Base-by-base conservation (phyloP, 495 filamentous ascomycete species). In the Pyrenula massariospora region DNA sequence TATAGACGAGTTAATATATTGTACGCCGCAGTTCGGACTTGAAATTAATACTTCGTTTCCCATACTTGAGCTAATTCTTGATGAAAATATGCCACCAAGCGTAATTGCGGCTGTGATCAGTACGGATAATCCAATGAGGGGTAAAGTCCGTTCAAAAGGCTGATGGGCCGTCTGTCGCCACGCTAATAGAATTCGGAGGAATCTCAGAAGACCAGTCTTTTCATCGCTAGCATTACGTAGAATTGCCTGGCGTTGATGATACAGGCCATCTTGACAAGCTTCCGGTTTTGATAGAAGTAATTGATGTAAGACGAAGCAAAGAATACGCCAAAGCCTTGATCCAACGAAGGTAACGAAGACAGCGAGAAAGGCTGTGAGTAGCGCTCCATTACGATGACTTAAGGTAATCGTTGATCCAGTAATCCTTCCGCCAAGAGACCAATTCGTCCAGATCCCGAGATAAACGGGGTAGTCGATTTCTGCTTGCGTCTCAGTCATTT, bases 351-450 rank as follows among this genome's bases (percentile, higher is more conserved):
- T 61, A 36, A 70, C 59, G 22, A 65, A 62, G 12, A 64, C 56
- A 11, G 66, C 66, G 12, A 70, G 53, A 51, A 66, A 62, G 1
- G 66, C 66, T 24, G 61, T 57, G n/a, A 70, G 57, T 36, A 70
- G 36, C 8, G 53, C 63, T 1, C 58, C 66, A 57, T 64, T 50
- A 3, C 42, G 47, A 50, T 47, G 48, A 3, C 55, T 64, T 3
- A 69, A 48, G 2, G 68, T 70, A 56, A 68, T 22, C 10, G 68
- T 70, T 12, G 65, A 54, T 51, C 68, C 68, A 12, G 60, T 21
- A 23, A 69, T 48, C 25, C 23, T 54, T 1, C 57, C 61, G 15
- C 31, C 31, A 5, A 42, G 31, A 15, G 31, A 42, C 31, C 31
- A 42, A 15, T 42, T 42, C 31, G 31, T 42, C 31, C 31, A 42